Percentiles rank a stretch among this genome's conserved stretches.
Conservation (phyloP, 179 eudicot species). For the Camellia oleifera region DNA sequence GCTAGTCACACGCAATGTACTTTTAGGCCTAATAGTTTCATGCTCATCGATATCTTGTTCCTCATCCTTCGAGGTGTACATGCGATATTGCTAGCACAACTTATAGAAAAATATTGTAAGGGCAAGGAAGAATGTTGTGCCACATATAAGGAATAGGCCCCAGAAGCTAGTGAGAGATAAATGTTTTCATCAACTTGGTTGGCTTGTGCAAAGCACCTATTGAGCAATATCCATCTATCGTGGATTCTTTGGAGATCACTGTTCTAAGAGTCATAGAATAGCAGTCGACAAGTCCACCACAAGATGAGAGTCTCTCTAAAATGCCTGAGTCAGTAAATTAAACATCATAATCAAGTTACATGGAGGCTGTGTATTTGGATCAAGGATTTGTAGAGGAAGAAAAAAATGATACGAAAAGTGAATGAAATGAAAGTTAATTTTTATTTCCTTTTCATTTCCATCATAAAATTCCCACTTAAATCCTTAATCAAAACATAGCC, state of each 20-base stretch:
- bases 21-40: slow-evolving; percentile 25
- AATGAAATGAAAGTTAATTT: no score
- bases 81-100: slow-evolving; percentile 52
- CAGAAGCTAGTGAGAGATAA: slow-evolving; percentile 70
- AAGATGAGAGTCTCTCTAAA: slow-evolving; percentile 64
- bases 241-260: slow-evolving; percentile 83
- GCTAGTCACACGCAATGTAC: slow-evolving; percentile 36
- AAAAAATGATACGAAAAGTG: no score
- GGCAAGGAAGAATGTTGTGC: slow-evolving; percentile 56
- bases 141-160: slow-evolving; percentile 82
- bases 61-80: slow-evolving; percentile 32
- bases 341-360: neutral
- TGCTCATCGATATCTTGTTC: slow-evolving; percentile 33
- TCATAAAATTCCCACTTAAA: no score
- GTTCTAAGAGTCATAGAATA: slow-evolving; percentile 68
- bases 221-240: slow-evolving; percentile 65
- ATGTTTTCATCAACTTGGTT: slow-evolving; percentile 37
- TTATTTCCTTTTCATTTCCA: no score
- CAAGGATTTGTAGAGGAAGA: no score
- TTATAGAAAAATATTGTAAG: slow-evolving; percentile 47
- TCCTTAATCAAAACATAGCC: no score
- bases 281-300: slow-evolving; percentile 76
- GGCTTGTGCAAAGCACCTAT: slow-evolving; percentile 39
- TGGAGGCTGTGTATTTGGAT: no score
- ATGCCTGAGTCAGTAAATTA: slow-evolving; percentile 45